A percentile compares a stretch with the other conserved stretches of the same genome.
Conservation (phyloP, 306 rosid genomes). For the Delonix regia region DNA sequence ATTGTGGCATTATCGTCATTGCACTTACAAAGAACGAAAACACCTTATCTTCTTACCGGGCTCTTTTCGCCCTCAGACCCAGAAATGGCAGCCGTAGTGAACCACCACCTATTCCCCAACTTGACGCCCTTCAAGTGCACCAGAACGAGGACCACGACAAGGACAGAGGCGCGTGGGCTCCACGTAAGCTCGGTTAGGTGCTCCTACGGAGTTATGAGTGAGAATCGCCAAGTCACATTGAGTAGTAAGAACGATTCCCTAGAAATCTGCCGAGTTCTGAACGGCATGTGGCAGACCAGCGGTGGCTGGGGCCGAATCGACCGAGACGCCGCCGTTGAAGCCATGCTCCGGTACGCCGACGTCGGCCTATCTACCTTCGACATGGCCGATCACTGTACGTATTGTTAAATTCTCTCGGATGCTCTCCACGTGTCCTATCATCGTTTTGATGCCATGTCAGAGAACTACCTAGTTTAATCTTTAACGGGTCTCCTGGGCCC, state of each 20-base stretch:
- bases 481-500: background rate
- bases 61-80: background rate
- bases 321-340: slow-evolving; percentile 77
- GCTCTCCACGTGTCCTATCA: background rate
- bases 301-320: slow-evolving; percentile 93
- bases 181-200: slow-evolving; percentile 47
- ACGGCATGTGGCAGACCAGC: slow-evolving; percentile 93
- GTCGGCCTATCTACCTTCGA: slow-evolving; percentile 87
- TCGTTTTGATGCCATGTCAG: background rate
- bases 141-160: background rate
- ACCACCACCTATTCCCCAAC: slow-evolving; percentile 27
- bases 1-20: slow-evolving; percentile 35
- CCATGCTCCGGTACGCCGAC: slow-evolving; percentile 90
- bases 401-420: background rate
- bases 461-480: background rate
- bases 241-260: slow-evolving; percentile 66
- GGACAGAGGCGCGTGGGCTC: background rate
- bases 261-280: slow-evolving; percentile 71
- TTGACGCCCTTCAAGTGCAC: slow-evolving; percentile 35
- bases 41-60: slow-evolving; percentile 35
- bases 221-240: slow-evolving; percentile 54
- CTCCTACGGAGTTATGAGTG: slow-evolving; percentile 39
- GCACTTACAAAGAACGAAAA: background rate
- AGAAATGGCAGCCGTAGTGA: slow-evolving; percentile 42
- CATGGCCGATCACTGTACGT: slow-evolving; percentile 93